Base-by-base conservation (phyloP, 179 eudicot species). In the Silene noctiflora region DNA sequence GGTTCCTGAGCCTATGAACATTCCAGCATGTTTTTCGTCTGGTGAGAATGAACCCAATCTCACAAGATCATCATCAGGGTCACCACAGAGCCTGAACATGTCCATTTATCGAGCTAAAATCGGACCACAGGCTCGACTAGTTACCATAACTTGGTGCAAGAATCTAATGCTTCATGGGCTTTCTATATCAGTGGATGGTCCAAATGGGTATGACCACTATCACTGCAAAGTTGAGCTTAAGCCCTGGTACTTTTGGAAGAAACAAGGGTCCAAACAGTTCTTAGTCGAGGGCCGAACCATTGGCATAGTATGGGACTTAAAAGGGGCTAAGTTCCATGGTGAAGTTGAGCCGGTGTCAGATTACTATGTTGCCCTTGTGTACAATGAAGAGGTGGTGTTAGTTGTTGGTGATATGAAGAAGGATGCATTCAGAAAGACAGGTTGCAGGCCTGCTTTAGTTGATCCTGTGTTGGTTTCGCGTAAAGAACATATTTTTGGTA, bases 181-280 rank as follows among this genome's bases (percentile, higher is more conserved):
- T 1, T 92, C 97, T 0, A 86, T 94, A 14, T 86, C 97, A 0
- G 84, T 94, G 13, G 90, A 90, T 58, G 96, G 97, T 0, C 84
- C 88, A 0, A 77, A 58, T 2, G 89, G 85, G 0, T 83, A 84
- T 1, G 84, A 82, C 39, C 91, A 87, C 27, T 75, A 88, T 69
- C 87, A 84, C 72, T 92, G 94, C 83, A 94, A 89, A 74, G 84
- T 94, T 2, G 98, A 92, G 88, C 86, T 94, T 42, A 94, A 94
- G 66, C 97, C 97, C 0, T 94, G 98, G 98, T 83, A 85, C 71
- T 90, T 94, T 25, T 94, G 98, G 98, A 85, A 88, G 79, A 94
- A 94, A 67, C 97, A 90, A 27, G 98, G 98, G 11, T 84, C 86
- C 0, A 94, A 94, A 79, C 78, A 85, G 8, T 86, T 94, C 4